A percentile compares a stretch with the other conserved stretches of the same genome.
Conservation (phyloP, 305 asterid genomes). For the Fraxinus nigra region DNA sequence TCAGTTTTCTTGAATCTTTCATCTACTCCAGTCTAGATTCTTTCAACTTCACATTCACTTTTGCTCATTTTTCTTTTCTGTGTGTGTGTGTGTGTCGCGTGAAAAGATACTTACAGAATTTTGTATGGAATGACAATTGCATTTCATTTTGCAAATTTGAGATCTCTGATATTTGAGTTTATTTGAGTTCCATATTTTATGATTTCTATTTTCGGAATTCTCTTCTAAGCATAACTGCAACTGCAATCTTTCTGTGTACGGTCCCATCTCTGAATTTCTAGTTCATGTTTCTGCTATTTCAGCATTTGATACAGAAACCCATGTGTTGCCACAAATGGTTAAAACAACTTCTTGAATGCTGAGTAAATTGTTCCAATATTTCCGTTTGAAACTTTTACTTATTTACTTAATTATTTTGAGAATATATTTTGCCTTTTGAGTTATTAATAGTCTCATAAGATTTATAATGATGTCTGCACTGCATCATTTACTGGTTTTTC, state of each 20-base stretch:
- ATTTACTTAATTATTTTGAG: background rate
- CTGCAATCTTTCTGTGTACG: slow-evolving; percentile 21
- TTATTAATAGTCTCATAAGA: background rate
- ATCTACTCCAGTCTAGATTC: background rate
- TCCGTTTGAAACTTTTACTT: background rate
- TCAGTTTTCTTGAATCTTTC: background rate
- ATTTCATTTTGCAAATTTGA: background rate
- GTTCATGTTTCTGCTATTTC: background rate
- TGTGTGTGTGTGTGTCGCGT: background rate
- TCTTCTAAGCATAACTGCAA: slow-evolving; percentile 12
- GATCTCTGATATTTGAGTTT: background rate
- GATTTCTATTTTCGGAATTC: slow-evolving; percentile 9
- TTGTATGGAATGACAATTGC: background rate
- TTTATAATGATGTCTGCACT: background rate
- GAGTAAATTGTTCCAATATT: background rate
- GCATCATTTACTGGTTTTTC: slow-evolving; percentile 25
- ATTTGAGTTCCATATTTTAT: background rate
- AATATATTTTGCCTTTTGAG: background rate
- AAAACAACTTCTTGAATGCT: background rate
- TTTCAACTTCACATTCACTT: background rate
- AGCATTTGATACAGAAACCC: slow-evolving; percentile 1
- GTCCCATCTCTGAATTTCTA: slow-evolving; percentile 17
- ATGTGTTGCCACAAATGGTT: background rate
- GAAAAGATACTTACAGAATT: background rate
- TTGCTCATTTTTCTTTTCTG: background rate